Percentiles rank a stretch among this genome's conserved stretches.
These are phyloP conservation scores for Penicillium vulpinum DNA, from an alignment of 2,329 filamentous ascomycete species.

Conservation along the genomic window DNA sequence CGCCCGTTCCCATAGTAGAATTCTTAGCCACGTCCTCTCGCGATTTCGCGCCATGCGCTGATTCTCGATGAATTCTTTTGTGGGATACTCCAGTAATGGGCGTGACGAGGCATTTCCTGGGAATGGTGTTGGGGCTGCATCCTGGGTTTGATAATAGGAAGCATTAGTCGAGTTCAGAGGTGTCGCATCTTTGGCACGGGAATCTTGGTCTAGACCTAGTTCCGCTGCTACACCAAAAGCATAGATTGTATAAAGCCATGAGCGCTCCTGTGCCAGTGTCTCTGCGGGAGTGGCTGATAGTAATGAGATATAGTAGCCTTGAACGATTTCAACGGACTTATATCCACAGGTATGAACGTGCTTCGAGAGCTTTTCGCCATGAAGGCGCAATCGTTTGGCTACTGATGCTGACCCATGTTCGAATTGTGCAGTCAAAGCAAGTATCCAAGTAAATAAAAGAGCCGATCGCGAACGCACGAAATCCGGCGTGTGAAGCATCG, in stretches of 20 bases:
- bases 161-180: not conserved
- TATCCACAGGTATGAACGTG: conserved; percentile 31
- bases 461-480: conserved; percentile 30
- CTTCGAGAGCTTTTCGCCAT: conserved; percentile 31
- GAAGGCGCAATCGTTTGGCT: conserved; percentile 27
- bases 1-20: conserved; percentile 34
- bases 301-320: conserved; percentile 35
- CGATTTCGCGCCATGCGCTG: conserved; percentile 27
- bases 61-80: conserved; percentile 1
- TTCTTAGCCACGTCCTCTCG: conserved; percentile 34
- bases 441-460: conserved; percentile 34
- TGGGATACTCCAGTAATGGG: not conserved
- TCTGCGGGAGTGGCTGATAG: conserved; percentile 30
- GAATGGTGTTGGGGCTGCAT: not conserved
- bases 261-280: conserved; percentile 28
- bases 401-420: conserved; percentile 22
- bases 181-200: not conserved
- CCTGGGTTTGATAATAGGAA: not conserved
- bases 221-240: conserved; percentile 31
- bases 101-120: not conserved
- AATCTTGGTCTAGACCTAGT: conserved; percentile 27
- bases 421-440: conserved; percentile 33
- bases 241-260: conserved; percentile 34
- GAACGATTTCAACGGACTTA: conserved; percentile 34
- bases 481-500: conserved; percentile 28